phyloP scores from a whole-genome alignment of 768 basidiomycete species.

The Crucibulum laeve region DNA sequence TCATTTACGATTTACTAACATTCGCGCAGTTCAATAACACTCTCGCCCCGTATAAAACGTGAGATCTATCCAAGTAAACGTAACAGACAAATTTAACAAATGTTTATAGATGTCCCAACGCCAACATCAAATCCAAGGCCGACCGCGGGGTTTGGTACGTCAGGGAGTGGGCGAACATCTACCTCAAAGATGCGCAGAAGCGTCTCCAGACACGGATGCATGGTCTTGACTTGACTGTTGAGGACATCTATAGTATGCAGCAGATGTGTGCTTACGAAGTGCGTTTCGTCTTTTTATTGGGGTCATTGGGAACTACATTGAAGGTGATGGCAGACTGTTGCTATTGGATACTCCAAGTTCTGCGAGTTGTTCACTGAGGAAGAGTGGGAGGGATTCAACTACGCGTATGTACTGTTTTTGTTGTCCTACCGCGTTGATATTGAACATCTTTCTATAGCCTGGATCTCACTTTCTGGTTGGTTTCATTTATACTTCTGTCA shows the following conservation, averaged over 20 bases:
- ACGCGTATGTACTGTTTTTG: constrained; percentile 48
- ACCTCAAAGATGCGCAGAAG: constrained; percentile 60
- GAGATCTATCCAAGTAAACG: constrained; percentile 17
- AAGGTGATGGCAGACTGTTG: constrained; percentile 61
- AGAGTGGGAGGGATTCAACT: constrained; percentile 93
- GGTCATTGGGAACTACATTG: constrained; percentile 2
- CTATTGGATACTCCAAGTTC: constrained; percentile 87
- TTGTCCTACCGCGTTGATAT: neutral
- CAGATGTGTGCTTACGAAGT: constrained; percentile 87
- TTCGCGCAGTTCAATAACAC: constrained; percentile 70
- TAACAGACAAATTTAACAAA: no score
- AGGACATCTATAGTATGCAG: constrained; percentile 75
- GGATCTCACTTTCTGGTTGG: constrained; percentile 61
- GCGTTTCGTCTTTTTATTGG: constrained; percentile 8
- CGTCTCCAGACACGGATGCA: constrained; percentile 55
- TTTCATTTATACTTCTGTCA: constrained; percentile 3
- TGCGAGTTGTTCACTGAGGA: constrained; percentile 87
- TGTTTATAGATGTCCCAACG: constrained; percentile 58
- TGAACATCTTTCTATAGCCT: constrained; percentile 32
- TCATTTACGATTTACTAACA: constrained; percentile 8
- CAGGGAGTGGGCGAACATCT: constrained; percentile 63
- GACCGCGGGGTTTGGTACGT: constrained; percentile 59
- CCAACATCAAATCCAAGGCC: constrained; percentile 36
- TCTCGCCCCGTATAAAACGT: constrained; percentile 81
- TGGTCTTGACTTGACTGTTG: constrained; percentile 59